Evolutionary conservation across 1,284 basidiomycete genomes (phyloP).

Genomic region (Gymnopus androsaceus): DNA sequence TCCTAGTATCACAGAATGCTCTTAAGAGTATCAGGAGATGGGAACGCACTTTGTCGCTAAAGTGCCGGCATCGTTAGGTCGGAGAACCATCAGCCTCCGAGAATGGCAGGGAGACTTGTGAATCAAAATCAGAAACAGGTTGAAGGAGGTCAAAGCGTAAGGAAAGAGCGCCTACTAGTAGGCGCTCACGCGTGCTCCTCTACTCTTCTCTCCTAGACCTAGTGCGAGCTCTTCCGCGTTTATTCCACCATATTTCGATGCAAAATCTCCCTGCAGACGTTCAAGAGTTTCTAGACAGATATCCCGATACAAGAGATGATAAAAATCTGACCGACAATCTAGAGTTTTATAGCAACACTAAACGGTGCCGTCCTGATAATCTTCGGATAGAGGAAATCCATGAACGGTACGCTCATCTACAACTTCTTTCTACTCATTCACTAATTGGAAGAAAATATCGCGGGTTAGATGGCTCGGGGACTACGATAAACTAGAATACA

Average conservation of each 20-base stretch:
- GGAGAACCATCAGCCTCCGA: no score
- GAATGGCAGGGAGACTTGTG: no score
- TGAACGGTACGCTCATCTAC: constrained; percentile 41
- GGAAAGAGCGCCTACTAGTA: no score
- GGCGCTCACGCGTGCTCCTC: no score
- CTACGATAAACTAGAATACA: constrained; percentile 63
- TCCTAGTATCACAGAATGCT: no score
- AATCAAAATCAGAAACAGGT: no score
- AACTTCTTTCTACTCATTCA: constrained; percentile 8
- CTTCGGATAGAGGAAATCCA: constrained; percentile 66
- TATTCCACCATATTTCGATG: background rate
- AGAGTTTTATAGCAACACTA: constrained; percentile 63
- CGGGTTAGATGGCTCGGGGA: constrained; percentile 60
- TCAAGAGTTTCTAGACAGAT: constrained; percentile 61
- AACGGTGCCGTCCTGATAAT: constrained; percentile 62
- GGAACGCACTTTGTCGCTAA: no score
- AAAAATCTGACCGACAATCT: constrained; percentile 48
- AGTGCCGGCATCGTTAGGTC: no score
- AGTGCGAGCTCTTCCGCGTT: background rate
- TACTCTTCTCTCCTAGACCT: no score
- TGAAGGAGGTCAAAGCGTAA: no score
- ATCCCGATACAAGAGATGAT: constrained; percentile 51
- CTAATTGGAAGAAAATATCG: constrained; percentile 8
- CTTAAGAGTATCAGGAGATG: no score
- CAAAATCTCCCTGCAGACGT: constrained; percentile 55